A percentile compares a stretch with the other conserved stretches of the same genome.
Evolutionary conservation across 805 yeast genomes (phyloP).

Genomic region (Barnettozyma botsteinii): DNA sequence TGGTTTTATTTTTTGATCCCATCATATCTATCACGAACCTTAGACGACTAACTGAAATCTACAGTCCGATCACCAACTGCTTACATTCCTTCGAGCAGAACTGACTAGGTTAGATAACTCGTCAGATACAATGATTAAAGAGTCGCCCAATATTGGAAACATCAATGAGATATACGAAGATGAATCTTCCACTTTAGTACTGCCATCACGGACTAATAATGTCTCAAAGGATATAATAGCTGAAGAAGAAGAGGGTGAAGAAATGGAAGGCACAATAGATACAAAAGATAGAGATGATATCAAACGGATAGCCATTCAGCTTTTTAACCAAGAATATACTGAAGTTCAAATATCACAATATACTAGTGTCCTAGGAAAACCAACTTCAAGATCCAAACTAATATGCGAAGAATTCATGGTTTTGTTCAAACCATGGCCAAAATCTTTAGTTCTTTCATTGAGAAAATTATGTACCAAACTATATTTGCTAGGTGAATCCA

Average conservation of each 20-base stretch:
- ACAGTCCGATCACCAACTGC: background rate
- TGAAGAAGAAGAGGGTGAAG: slow-evolving; percentile 17
- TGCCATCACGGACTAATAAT: slow-evolving; percentile 10
- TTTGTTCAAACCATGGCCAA: slow-evolving; percentile 37
- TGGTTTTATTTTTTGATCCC: too few relatives aligned
- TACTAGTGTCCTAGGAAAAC: slow-evolving; percentile 35
- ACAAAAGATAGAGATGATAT: too few relatives aligned
- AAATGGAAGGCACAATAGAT: too few relatives aligned
- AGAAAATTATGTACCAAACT: slow-evolving; percentile 56
- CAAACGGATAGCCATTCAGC: slow-evolving; percentile 25
- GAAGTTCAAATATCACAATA: slow-evolving; percentile 36
- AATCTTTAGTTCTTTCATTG: slow-evolving; percentile 51
- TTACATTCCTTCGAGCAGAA: slow-evolving; percentile 8
- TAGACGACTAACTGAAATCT: background rate
- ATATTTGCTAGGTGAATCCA: slow-evolving; percentile 80
- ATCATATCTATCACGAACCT: too few relatives aligned
- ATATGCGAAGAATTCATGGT: slow-evolving; percentile 33
- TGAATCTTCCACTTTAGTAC: slow-evolving; percentile 5
- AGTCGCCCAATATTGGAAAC: slow-evolving; percentile 19
- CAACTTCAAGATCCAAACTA: slow-evolving; percentile 10
- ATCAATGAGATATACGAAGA: slow-evolving; percentile 18
- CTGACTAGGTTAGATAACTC: slow-evolving; percentile 11
- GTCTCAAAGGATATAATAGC: slow-evolving; percentile 15
- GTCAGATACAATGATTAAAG: slow-evolving; percentile 8
- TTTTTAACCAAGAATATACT: slow-evolving; percentile 28